Evolutionary conservation across 257 asterid genomes (phyloP).

Genomic region (Mentha longifolia): DNA sequence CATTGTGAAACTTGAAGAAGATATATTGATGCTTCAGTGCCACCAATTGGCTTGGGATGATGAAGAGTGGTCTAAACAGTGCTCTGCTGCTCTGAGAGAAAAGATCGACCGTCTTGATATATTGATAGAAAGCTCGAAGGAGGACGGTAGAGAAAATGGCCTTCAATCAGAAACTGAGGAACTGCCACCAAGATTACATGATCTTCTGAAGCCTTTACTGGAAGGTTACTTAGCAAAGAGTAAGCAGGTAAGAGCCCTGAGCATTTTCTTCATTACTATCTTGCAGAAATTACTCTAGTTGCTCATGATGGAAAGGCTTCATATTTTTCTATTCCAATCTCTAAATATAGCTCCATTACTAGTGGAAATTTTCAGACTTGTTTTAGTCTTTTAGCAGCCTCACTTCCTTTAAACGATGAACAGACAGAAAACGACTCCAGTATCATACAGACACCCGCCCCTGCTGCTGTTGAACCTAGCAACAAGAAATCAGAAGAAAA

Average conservation of each 20-base stretch:
- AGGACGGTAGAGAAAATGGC: slow-evolving; percentile 30
- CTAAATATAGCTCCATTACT: slow-evolving; percentile 2
- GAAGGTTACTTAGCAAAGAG: slow-evolving; percentile 36
- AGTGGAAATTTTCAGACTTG: slow-evolving; percentile 1
- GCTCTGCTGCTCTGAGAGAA: slow-evolving; percentile 43
- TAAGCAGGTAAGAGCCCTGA: slow-evolving; percentile 44
- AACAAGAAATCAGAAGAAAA: slow-evolving; percentile 30
- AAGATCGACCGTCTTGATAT: slow-evolving; percentile 42
- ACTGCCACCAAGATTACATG: slow-evolving; percentile 43
- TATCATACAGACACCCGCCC: slow-evolving; percentile 4
- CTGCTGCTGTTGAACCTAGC: slow-evolving; percentile 20
- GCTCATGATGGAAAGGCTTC: slow-evolving; percentile 18
- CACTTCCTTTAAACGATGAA: slow-evolving; percentile 22
- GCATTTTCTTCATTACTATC: slow-evolving; percentile 7
- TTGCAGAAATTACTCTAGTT: slow-evolving; percentile 10
- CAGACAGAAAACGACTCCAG: slow-evolving; percentile 36
- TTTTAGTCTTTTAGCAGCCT: slow-evolving; percentile 14
- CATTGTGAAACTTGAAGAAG: slow-evolving; percentile 54
- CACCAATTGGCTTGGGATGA: slow-evolving; percentile 50
- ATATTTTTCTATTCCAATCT: not conserved
- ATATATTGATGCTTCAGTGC: slow-evolving; percentile 50
- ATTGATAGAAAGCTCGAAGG: slow-evolving; percentile 37
- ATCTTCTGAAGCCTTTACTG: slow-evolving; percentile 41
- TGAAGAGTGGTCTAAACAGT: slow-evolving; percentile 46
- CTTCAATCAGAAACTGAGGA: slow-evolving; percentile 34